A percentile compares a stretch with the other conserved stretches of the same genome.
phyloP scores from a whole-genome alignment of 1,284 basidiomycete species.

The Leccinum subrobustum region DNA sequence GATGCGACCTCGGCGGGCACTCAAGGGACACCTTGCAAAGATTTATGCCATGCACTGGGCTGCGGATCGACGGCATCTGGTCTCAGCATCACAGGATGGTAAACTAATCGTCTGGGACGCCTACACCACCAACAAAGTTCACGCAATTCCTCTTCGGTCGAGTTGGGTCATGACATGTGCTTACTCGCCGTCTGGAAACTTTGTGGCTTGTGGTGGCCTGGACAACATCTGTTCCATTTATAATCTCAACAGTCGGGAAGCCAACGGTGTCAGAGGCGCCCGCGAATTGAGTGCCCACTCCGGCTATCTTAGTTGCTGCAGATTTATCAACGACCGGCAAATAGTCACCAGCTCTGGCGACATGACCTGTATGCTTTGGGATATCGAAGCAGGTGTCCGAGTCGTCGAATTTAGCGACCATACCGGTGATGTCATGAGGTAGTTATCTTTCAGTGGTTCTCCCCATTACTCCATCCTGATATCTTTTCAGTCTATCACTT shows the following conservation, averaged over 20 bases:
- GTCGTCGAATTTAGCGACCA: slow-evolving; percentile 98
- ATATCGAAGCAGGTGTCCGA: slow-evolving; percentile 94
- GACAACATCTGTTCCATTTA: slow-evolving; percentile 99
- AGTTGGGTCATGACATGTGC: slow-evolving; percentile 99
- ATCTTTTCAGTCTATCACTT: slow-evolving; percentile 76
- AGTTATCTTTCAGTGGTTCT: slow-evolving; percentile 11
- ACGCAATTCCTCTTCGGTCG: slow-evolving; percentile 95
- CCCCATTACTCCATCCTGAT: slow-evolving; percentile 15
- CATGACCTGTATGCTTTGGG: slow-evolving; percentile 99
- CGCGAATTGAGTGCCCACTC: slow-evolving; percentile 96
- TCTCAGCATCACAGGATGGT: slow-evolving; percentile 98
- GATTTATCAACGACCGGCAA: slow-evolving; percentile 97
- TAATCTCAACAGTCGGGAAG: slow-evolving; percentile 78
- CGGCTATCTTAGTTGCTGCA: slow-evolving; percentile 96
- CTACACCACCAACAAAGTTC: slow-evolving; percentile 99
- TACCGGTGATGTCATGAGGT: slow-evolving; percentile 99
- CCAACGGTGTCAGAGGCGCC: slow-evolving; percentile 72
- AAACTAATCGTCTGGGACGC: slow-evolving; percentile 99
- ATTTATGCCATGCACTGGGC: slow-evolving; percentile 99
- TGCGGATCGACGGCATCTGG: slow-evolving; percentile 92
- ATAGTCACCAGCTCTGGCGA: slow-evolving; percentile 97
- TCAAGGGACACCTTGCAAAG: slow-evolving; percentile 97
- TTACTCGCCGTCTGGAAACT: slow-evolving; percentile 95
- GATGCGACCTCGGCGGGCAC: slow-evolving; percentile 91
- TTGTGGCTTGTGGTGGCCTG: slow-evolving; percentile 96